Percentiles rank a stretch among this genome's conserved stretches.
phyloP scores from a whole-genome alignment of 768 basidiomycete species.

The Rhizopogon vinicolor region DNA sequence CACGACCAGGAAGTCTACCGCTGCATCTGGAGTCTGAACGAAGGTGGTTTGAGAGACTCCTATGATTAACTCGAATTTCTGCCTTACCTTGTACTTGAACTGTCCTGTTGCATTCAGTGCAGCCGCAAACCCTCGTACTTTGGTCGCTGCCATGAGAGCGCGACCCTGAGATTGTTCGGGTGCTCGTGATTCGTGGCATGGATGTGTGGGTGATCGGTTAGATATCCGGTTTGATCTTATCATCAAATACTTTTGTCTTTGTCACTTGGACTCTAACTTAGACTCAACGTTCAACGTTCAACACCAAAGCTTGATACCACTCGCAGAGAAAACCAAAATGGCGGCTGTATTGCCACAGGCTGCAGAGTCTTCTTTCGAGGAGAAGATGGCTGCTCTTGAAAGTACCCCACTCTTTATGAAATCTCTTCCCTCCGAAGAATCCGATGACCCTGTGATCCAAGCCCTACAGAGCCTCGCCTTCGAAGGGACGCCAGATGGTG shows the following conservation, averaged over 20 bases:
- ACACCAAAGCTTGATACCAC: background rate
- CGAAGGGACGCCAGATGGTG: conserved; percentile 94
- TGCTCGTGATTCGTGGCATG: background rate
- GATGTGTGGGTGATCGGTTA: conserved; percentile 1
- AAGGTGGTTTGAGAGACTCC: background rate
- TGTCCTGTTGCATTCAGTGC: conserved; percentile 58
- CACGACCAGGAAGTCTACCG: conserved; percentile 81
- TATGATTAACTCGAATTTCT: background rate
- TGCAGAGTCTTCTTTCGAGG: conserved; percentile 18
- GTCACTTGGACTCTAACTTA: background rate
- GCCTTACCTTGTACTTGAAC: conserved; percentile 56
- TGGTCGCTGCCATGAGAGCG: conserved; percentile 23
- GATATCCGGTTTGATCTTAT: conserved; percentile 11
- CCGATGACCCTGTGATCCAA: conserved; percentile 59
- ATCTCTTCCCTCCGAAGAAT: conserved; percentile 66
- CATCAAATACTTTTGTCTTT: conserved; percentile 6
- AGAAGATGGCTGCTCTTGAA: conserved; percentile 46
- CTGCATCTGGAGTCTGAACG: conserved; percentile 56
- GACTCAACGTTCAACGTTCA: background rate
- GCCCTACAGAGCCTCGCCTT: conserved; percentile 83
- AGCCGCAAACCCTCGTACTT: conserved; percentile 47
- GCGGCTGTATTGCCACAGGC: conserved; percentile 18
- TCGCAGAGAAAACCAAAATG: conserved; percentile 7
- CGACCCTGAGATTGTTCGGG: background rate
- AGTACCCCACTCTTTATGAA: conserved; percentile 91